Evolutionary conservation across 2,329 filamentous ascomycete genomes (phyloP), one percentile per base, ranked within the genome.

Genomic region (Sclerotinia nivalis): DNA sequence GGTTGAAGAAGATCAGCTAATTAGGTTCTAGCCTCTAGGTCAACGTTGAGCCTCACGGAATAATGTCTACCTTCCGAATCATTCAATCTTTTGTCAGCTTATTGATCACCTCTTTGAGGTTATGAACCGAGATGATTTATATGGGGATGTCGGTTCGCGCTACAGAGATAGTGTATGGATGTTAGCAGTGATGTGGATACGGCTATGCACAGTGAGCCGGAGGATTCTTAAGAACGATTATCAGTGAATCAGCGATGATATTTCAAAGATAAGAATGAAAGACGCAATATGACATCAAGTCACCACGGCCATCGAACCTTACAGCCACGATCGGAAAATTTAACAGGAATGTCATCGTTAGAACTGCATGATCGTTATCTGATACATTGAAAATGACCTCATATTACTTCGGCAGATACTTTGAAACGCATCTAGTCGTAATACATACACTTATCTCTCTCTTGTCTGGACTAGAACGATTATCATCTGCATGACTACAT

Each of bases 291-390:
- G 56, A 18, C 56, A 40, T 59, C 7, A 40, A 59, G 34, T 7
- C 13, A 43, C 34, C 7, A 43, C 22, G 22, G 5, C 22, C 34
- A 59, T 59, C 55, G 56, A 40, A 40, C 22, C 56, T 59, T 43
- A 59, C 56, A 43, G 13, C 56, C 37, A 59, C 22, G 34, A 59
- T 40, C 56, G 56, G 56, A 59, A 52, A 59, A 13, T 25, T 25
- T n/a, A 34, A 10, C 34, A 25, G 37, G 7, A 25, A 43, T 43
- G 34, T n/a, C 10, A 37, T 59, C 37, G 34, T 40, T 22, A 22
- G 13, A 43, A 2, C 13, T 43, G 37, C 56, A 59, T 59, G 37
- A 59, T 43, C 34, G 34, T 37, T 22, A 25, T 59, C 8, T 25
- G 34, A 43, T 25, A 43, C 7, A 5, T 59, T 43, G 37, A 10